Evolutionary conservation across 306 rosid species (phyloP).

Genomic region (Rosa persica): DNA sequence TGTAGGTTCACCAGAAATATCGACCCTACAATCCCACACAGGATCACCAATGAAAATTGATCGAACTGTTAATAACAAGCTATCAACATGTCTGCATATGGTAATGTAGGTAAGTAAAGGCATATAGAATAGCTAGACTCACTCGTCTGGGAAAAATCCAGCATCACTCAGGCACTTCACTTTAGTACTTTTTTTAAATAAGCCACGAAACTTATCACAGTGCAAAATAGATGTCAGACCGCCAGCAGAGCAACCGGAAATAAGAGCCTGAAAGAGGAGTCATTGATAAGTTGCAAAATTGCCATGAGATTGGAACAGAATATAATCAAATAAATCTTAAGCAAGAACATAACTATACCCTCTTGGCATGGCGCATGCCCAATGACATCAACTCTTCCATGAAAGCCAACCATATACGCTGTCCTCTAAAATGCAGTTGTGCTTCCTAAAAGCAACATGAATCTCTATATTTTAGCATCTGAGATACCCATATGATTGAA

Average conservation of each 20-base stretch:
- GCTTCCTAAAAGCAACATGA: constrained; percentile 41
- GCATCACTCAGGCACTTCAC: constrained; percentile 91
- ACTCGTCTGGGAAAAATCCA: constrained; percentile 72
- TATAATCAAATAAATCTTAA: neutral
- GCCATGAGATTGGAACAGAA: neutral
- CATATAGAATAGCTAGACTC: constrained; percentile 21
- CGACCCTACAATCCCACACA: constrained; percentile 42
- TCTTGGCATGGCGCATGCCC: constrained; percentile 72
- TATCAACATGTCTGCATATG: neutral
- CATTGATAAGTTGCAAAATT: neutral
- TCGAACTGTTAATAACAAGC: constrained; percentile 2
- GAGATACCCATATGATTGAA: neutral
- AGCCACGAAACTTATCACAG: constrained; percentile 64
- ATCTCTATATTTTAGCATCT: constrained; percentile 15
- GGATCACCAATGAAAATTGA: constrained; percentile 3
- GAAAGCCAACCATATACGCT: constrained; percentile 71
- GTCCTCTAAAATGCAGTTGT: constrained; percentile 74
- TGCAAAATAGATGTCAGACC: constrained; percentile 78
- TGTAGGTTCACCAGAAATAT: constrained; percentile 59
- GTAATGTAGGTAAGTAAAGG: constrained; percentile 17
- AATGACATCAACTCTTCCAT: constrained; percentile 66
- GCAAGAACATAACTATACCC: constrained; percentile 33
- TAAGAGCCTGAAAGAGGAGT: constrained; percentile 59
- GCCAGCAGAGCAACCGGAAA: constrained; percentile 87
- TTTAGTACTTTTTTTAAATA: constrained; percentile 53